These are phyloP conservation scores for Inga laurina DNA, from an alignment of 306 rosid genomes.

Conservation along the genomic window DNA sequence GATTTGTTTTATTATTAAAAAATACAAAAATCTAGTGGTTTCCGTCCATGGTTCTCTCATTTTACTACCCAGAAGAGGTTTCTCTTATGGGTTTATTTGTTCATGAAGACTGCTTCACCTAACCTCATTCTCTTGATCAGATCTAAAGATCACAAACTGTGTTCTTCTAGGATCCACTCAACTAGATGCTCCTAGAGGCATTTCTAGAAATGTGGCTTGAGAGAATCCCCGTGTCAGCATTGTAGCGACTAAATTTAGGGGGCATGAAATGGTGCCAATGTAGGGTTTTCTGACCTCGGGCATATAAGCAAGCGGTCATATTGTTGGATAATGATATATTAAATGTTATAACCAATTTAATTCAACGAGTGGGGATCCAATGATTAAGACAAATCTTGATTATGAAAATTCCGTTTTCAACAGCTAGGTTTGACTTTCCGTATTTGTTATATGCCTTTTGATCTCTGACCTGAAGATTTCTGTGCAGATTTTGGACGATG, in stretches of 20 bases:
- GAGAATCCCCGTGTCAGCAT: background rate
- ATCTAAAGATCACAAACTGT: background rate
- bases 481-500: slow-evolving; percentile 80
- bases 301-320: background rate
- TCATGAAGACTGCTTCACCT: background rate
- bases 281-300: background rate
- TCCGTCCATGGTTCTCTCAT: background rate
- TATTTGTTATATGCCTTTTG: background rate
- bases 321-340: background rate
- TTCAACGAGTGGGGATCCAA: background rate
- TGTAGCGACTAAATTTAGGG: background rate
- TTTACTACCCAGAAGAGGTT: background rate
- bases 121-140: background rate
- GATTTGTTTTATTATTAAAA: slow-evolving; percentile 10
- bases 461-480: slow-evolving; percentile 4
- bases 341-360: background rate
- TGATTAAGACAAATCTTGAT: background rate
- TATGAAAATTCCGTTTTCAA: background rate
- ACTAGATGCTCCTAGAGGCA: slow-evolving; percentile 17
- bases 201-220: background rate
- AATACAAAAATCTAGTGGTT: background rate
- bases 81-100: background rate
- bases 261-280: background rate
- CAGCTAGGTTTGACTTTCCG: background rate
- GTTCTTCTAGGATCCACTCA: background rate